These are phyloP conservation scores for Diaporthe caulivora DNA, from an alignment of 2,329 filamentous ascomycete species.

Conservation along the genomic window DNA sequence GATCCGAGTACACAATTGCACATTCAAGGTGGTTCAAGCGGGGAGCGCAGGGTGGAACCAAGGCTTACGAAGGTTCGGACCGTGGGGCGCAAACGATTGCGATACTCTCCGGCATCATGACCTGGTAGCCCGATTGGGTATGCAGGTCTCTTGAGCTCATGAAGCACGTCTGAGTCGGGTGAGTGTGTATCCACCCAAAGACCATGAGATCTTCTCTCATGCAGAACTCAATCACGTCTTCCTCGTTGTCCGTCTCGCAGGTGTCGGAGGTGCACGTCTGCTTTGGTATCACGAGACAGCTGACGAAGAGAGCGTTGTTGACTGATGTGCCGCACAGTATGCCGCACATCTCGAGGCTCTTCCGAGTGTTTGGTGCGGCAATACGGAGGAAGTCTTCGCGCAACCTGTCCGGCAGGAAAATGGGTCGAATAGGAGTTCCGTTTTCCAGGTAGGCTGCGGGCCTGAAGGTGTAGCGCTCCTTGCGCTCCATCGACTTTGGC, in stretches of 20 bases:
- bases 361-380: slow-evolving; percentile 80
- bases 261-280: slow-evolving; percentile 93
- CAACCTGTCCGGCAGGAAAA: slow-evolving; percentile 86
- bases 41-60: not conserved
- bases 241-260: slow-evolving; percentile 92
- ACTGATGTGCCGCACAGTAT: slow-evolving; percentile 92
- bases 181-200: slow-evolving; percentile 97
- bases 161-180: slow-evolving; percentile 96
- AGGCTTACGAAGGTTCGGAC: slow-evolving; percentile 78
- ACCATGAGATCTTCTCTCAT: slow-evolving; percentile 86
- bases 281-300: slow-evolving; percentile 88
- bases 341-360: slow-evolving; percentile 93
- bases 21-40: not conserved
- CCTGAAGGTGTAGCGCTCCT: slow-evolving; percentile 80
- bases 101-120: slow-evolving; percentile 96
- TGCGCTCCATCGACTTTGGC: slow-evolving; percentile 54
- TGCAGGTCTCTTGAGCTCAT: slow-evolving; percentile 96
- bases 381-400: slow-evolving; percentile 80
- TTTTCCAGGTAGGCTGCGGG: slow-evolving; percentile 92
- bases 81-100: slow-evolving; percentile 95
- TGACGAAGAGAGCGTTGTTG: slow-evolving; percentile 94
- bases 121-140: slow-evolving; percentile 93
- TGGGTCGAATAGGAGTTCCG: slow-evolving; percentile 84
- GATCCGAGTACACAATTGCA: not conserved
- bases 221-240: slow-evolving; percentile 88